Conservation (phyloP, 768 basidiomycete genomes). For the Lyophyllum semitale region DNA sequence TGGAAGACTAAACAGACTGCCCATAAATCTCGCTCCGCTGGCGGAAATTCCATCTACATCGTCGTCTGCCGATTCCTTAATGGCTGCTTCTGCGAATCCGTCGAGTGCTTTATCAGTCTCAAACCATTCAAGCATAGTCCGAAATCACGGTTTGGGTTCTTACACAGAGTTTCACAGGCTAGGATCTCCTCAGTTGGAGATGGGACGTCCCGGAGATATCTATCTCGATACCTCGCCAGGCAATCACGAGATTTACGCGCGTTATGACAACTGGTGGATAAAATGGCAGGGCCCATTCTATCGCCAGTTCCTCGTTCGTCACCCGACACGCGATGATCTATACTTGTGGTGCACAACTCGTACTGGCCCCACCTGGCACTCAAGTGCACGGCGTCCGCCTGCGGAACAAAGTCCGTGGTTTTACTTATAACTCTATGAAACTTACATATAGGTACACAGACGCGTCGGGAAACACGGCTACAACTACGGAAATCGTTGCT, state of each 20-base stretch:
- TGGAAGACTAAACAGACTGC: too few relatives aligned
- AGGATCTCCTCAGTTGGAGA: not conserved
- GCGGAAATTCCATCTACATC: too few relatives aligned
- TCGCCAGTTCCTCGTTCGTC: not conserved
- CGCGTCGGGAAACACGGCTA: too few relatives aligned
- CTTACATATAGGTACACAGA: too few relatives aligned
- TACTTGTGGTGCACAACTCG: not conserved
- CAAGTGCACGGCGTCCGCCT: not conserved
- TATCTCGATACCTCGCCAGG: conserved; percentile 6
- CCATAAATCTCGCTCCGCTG: too few relatives aligned
- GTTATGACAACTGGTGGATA: not conserved
- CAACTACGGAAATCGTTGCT: too few relatives aligned
- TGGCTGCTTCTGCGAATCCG: too few relatives aligned
- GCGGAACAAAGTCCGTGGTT: not conserved
- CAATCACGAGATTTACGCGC: not conserved
- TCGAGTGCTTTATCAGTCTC: too few relatives aligned
- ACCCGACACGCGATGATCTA: not conserved
- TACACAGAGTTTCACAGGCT: conserved; percentile 1
- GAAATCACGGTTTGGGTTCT: too few relatives aligned
- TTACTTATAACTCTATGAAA: too few relatives aligned
- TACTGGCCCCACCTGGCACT: not conserved
- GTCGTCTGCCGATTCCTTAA: too few relatives aligned
- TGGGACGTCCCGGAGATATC: conserved; percentile 5
- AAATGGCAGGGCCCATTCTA: not conserved
- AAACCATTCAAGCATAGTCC: too few relatives aligned